Evolutionary conservation across 768 basidiomycete species (phyloP).

Genomic region (Suillus subluteus): DNA sequence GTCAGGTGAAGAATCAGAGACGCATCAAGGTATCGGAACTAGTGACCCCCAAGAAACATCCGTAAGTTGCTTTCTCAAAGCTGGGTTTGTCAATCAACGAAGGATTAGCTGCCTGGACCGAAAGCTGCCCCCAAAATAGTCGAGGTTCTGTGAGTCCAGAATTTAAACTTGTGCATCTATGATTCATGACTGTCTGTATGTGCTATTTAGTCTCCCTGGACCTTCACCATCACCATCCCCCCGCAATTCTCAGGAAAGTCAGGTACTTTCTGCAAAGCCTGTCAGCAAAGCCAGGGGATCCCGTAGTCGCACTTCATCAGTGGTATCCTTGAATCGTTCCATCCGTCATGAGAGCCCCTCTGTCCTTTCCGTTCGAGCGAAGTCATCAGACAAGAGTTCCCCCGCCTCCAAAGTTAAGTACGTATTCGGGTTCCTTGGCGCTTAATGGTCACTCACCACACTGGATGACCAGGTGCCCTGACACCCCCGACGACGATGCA

Average conservation of each 20-base stretch:
- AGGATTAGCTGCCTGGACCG: slow-evolving; percentile 8
- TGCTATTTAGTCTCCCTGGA: slow-evolving; percentile 26
- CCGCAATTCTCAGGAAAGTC: slow-evolving; percentile 16
- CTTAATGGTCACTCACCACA: not conserved
- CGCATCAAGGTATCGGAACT: slow-evolving; percentile 4
- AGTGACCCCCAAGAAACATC: slow-evolving; percentile 6
- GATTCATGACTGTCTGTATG: not conserved
- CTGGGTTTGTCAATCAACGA: not conserved
- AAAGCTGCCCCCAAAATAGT: slow-evolving; percentile 31
- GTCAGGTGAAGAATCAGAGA: slow-evolving; percentile 18
- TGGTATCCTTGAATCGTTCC: not conserved
- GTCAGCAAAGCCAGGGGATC: slow-evolving; percentile 20
- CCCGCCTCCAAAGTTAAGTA: not conserved
- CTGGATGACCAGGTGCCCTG: slow-evolving; percentile 8
- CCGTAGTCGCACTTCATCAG: slow-evolving; percentile 24
- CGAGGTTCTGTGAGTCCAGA: slow-evolving; percentile 34
- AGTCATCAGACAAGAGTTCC: slow-evolving; percentile 7
- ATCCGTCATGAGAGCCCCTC: slow-evolving; percentile 11
- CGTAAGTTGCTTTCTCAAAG: not conserved
- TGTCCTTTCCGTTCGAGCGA: slow-evolving; percentile 6
- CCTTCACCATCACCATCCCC: slow-evolving; percentile 25
- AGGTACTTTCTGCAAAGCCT: slow-evolving; percentile 25
- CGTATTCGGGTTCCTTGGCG: not conserved
- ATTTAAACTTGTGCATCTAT: not conserved
- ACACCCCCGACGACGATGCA: slow-evolving; percentile 31